Percentiles rank a stretch among this genome's conserved stretches.
These are phyloP conservation scores for Scheffersomyces quercinus DNA, from an alignment of 1,139 yeast genomes.

Conservation along the genomic window DNA sequence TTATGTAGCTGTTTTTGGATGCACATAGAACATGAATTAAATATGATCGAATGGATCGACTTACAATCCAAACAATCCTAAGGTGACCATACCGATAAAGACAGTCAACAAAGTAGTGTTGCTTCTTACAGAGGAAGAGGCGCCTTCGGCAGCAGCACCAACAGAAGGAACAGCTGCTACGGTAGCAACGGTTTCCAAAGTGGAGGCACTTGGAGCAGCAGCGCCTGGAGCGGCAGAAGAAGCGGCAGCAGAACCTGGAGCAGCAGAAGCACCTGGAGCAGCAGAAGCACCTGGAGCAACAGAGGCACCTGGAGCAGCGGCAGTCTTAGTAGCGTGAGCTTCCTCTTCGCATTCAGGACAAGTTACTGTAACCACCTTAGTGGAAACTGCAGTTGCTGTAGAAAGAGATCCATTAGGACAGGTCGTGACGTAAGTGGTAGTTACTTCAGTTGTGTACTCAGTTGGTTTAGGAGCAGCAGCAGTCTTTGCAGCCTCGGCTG, in stretches of 20 bases:
- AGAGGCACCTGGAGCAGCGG: neutral
- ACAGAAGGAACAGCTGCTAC: neutral
- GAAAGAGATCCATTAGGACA: constrained; percentile 14
- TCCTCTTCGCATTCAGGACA: too few species aligned
- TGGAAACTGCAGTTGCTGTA: constrained; percentile 14
- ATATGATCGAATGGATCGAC: too few species aligned
- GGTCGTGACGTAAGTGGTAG: constrained; percentile 9
- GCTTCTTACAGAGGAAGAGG: neutral
- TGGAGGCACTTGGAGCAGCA: neutral
- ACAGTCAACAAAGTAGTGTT: too few species aligned
- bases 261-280: too few species aligned
- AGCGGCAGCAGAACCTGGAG: constrained; percentile 1
- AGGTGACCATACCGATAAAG: too few species aligned
- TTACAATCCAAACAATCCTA: too few species aligned
- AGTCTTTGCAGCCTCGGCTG: neutral
- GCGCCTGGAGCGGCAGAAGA: neutral
- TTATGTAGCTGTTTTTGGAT: too few species aligned
- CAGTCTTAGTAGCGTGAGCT: too few species aligned
- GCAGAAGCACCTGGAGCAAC: constrained; percentile 1
- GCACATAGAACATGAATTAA: too few species aligned
- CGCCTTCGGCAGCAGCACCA: neutral
- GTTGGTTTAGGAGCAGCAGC: constrained; percentile 8
- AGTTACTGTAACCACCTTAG: constrained; percentile 4
- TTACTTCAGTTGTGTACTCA: constrained; percentile 18
- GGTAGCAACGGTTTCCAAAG: neutral